Percentiles rank a stretch among this genome's conserved stretches.
phyloP scores from a whole-genome alignment of 2,329 filamentous ascomycete genomes.

The Fusarium newnesense region DNA sequence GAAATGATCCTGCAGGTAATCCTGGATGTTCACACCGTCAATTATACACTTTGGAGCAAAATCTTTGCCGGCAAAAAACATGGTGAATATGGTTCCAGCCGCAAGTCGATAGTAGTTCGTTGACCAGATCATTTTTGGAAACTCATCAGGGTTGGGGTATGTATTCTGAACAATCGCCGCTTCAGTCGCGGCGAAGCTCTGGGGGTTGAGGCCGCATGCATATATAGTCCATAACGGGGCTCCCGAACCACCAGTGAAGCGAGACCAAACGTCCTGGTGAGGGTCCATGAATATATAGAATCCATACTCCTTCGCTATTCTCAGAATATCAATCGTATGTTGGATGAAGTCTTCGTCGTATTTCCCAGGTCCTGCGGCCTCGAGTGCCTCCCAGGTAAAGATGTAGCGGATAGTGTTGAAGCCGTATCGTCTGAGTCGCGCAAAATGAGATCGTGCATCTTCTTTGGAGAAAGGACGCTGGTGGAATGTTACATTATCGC shows the following conservation, averaged over 20 bases:
- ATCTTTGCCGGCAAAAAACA: slow-evolving; percentile 91
- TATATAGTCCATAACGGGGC: slow-evolving; percentile 98
- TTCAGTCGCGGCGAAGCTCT: slow-evolving; percentile 85
- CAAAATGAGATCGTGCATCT: slow-evolving; percentile 88
- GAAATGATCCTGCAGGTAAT: slow-evolving; percentile 91
- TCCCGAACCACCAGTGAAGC: slow-evolving; percentile 92
- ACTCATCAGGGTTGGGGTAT: slow-evolving; percentile 83
- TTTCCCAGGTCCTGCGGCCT: slow-evolving; percentile 86
- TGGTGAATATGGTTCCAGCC: slow-evolving; percentile 89
- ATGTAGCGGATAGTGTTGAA: slow-evolving; percentile 98
- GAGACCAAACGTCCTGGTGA: slow-evolving; percentile 98
- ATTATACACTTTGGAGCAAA: slow-evolving; percentile 98
- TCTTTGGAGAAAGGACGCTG: slow-evolving; percentile 83
- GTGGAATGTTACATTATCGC: slow-evolving; percentile 90
- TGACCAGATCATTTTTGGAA: slow-evolving; percentile 99
- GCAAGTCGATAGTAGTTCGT: slow-evolving; percentile 94
- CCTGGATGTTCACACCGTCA: slow-evolving; percentile 94
- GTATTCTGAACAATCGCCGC: slow-evolving; percentile 96
- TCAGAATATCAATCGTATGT: slow-evolving; percentile 86
- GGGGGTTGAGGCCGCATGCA: slow-evolving; percentile 89
- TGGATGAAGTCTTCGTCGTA: slow-evolving; percentile 96
- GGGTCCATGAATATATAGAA: slow-evolving; percentile 99
- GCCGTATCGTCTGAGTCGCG: slow-evolving; percentile 84
- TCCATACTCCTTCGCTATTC: slow-evolving; percentile 86
- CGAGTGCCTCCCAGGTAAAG: slow-evolving; percentile 99